Evolutionary conservation across 1,139 yeast genomes (phyloP).

Genomic region (Yamadazyma trypodendri): DNA sequence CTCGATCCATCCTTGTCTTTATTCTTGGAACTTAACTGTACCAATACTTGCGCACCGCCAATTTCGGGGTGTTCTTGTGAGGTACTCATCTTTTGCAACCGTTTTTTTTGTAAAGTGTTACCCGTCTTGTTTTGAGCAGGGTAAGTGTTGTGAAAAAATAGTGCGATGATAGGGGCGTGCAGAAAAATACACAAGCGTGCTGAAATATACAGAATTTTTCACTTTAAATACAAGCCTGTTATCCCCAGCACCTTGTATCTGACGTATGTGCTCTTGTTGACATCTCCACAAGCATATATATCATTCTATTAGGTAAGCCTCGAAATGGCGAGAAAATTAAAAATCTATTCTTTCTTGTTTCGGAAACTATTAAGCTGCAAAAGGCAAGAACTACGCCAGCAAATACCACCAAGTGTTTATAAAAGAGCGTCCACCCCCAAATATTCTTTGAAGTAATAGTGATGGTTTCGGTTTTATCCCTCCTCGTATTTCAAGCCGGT

Average conservation of each 20-base stretch:
- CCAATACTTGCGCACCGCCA: constrained; percentile 48
- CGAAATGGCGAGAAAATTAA: too few relatives aligned
- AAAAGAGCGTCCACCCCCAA: too few relatives aligned
- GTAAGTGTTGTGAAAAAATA: neutral
- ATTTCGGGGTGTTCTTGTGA: constrained; percentile 42
- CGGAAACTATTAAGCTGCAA: too few relatives aligned
- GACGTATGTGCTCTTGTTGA: too few relatives aligned
- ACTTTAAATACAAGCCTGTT: too few relatives aligned
- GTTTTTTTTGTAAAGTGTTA: constrained; percentile 15
- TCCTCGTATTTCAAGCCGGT: neutral
- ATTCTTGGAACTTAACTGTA: constrained; percentile 38
- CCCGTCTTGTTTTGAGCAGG: constrained; percentile 16
- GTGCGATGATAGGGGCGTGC: constrained; percentile 1
- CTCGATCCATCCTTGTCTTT: constrained; percentile 15
- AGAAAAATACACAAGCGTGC: neutral
- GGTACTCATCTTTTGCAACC: constrained; percentile 6
- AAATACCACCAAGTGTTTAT: too few relatives aligned
- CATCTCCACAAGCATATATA: too few relatives aligned
- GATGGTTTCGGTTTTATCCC: too few relatives aligned
- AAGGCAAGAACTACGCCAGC: neutral
- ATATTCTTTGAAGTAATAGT: too few relatives aligned
- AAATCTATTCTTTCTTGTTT: too few relatives aligned
- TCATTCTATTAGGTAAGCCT: too few relatives aligned
- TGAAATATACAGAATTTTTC: constrained; percentile 2
- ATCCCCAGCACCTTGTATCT: too few relatives aligned